phyloP scores from a whole-genome alignment of 2,329 filamentous ascomycete genomes.

The Passalora sequoiae region DNA sequence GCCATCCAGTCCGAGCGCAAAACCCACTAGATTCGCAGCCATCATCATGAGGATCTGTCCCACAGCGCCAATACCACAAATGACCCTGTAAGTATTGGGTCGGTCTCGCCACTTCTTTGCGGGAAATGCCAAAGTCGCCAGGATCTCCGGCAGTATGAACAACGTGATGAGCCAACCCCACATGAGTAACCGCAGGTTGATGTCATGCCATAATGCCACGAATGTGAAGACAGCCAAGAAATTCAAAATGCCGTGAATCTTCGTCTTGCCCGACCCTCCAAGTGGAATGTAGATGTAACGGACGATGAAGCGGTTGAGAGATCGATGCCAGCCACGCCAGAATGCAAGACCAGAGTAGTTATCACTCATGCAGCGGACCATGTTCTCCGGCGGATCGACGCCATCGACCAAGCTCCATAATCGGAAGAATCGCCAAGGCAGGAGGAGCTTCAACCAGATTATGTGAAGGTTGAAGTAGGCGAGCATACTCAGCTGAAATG shows the following conservation, averaged over 20 bases:
- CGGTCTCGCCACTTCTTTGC: conserved; percentile 62
- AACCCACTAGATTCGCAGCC: conserved; percentile 87
- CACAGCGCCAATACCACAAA: conserved; percentile 77
- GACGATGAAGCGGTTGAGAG: conserved; percentile 89
- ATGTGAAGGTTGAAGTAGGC: conserved; percentile 95
- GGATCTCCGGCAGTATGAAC: conserved; percentile 85
- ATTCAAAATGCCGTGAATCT: conserved; percentile 61
- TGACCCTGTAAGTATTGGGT: conserved; percentile 68
- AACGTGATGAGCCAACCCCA: conserved; percentile 97
- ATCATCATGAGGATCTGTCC: conserved; percentile 92
- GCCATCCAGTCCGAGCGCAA: conserved; percentile 87
- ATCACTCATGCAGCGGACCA: conserved; percentile 92
- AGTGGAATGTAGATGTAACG: conserved; percentile 92
- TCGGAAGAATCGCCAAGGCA: conserved; percentile 97
- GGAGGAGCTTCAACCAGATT: conserved; percentile 94
- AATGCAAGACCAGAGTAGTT: conserved; percentile 89
- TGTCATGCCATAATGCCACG: conserved; percentile 96
- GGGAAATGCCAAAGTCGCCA: conserved; percentile 68
- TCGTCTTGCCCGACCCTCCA: conserved; percentile 59
- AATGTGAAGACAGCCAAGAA: conserved; percentile 89
- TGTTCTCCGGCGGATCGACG: conserved; percentile 94
- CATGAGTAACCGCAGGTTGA: conserved; percentile 79
- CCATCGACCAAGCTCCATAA: conserved; percentile 91
- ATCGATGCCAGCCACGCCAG: conserved; percentile 95
- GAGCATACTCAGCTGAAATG: conserved; percentile 81